phyloP scores from a whole-genome alignment of 1,139 yeast species.

The Pichia sp. region DNA sequence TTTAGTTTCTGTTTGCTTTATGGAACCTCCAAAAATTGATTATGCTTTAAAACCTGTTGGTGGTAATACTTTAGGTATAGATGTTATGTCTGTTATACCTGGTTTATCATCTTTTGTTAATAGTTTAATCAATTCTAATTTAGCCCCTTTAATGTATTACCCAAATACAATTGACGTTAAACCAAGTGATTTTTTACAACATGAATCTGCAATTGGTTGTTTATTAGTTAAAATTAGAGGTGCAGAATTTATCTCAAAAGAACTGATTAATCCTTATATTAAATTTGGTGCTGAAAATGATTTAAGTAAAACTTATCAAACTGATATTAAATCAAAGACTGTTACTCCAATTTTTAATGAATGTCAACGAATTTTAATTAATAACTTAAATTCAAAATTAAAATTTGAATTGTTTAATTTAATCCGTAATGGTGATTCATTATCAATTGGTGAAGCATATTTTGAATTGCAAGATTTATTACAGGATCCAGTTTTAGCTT shows the following conservation, averaged over 20 bases:
- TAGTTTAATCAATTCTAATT: slow-evolving; percentile 57
- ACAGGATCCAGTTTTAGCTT: slow-evolving; percentile 40
- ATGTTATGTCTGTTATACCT: slow-evolving; percentile 76
- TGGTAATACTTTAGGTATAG: slow-evolving; percentile 77
- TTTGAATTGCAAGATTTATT: slow-evolving; percentile 53
- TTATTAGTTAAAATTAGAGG: slow-evolving; percentile 56
- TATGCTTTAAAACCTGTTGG: slow-evolving; percentile 82
- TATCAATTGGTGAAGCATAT: slow-evolving; percentile 49
- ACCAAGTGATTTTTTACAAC: slow-evolving; percentile 63
- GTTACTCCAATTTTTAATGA: slow-evolving; percentile 62
- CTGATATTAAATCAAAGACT: slow-evolving; percentile 50
- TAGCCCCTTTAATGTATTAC: slow-evolving; percentile 75
- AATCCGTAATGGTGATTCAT: slow-evolving; percentile 46
- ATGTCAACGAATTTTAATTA: slow-evolving; percentile 53
- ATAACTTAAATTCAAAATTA: slow-evolving; percentile 51
- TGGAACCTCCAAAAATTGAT: slow-evolving; percentile 73
- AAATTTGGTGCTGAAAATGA: slow-evolving; percentile 37
- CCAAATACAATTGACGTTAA: slow-evolving; percentile 73
- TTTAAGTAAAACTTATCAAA: slow-evolving; percentile 36
- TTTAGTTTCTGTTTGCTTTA: slow-evolving; percentile 59
- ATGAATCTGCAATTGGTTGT: slow-evolving; percentile 62
- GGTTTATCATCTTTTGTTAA: slow-evolving; percentile 73
- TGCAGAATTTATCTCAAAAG: slow-evolving; percentile 38
- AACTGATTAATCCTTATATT: slow-evolving; percentile 46
- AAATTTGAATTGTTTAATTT: slow-evolving; percentile 50